A percentile compares a stretch with the other conserved stretches of the same genome.
These are phyloP conservation scores for Eudorina sp. DNA, from an alignment of 139 green algal genomes.

Conservation along the genomic window DNA sequence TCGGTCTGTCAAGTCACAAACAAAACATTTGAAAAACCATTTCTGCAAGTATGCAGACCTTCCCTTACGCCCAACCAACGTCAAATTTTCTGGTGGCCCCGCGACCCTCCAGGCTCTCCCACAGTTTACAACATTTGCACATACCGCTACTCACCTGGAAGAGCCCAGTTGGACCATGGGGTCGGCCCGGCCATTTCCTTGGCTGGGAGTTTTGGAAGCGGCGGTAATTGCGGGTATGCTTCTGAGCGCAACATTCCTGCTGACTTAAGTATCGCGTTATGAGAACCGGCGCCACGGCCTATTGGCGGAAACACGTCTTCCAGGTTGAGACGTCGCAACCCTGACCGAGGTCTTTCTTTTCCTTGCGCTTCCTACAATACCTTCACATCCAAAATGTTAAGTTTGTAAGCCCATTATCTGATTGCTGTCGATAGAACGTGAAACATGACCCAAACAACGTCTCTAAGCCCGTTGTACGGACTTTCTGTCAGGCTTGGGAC, in stretches of 20 bases:
- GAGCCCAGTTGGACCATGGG: constrained; percentile 71
- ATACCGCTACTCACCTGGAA: constrained; percentile 48
- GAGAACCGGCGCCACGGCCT: background rate
- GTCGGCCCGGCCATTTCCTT: constrained; percentile 57
- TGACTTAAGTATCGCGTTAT: background rate
- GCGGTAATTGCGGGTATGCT: constrained; percentile 38
- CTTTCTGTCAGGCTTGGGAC: no score
- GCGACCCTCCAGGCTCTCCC: background rate
- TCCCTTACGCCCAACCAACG: background rate
- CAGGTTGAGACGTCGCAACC: constrained; percentile 33
- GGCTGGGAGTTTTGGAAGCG: constrained; percentile 54
- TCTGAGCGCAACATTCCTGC: constrained; percentile 30
- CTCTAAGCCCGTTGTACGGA: no score
- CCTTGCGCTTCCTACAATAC: no score
- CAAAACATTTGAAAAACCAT: background rate
- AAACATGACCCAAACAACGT: no score
- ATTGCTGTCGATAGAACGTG: no score
- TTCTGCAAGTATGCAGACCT: background rate
- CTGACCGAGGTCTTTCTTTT: no score
- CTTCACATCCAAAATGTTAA: no score
- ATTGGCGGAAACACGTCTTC: constrained; percentile 7
- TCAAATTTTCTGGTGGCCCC: constrained; percentile 2
- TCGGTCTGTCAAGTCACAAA: no score
- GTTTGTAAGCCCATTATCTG: no score
- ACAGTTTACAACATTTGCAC: background rate